Percentiles rank a stretch among this genome's conserved stretches.
These are phyloP conservation scores for Diaporthe citriasiana DNA, from an alignment of 2,329 filamentous ascomycete species.

Conservation along the genomic window DNA sequence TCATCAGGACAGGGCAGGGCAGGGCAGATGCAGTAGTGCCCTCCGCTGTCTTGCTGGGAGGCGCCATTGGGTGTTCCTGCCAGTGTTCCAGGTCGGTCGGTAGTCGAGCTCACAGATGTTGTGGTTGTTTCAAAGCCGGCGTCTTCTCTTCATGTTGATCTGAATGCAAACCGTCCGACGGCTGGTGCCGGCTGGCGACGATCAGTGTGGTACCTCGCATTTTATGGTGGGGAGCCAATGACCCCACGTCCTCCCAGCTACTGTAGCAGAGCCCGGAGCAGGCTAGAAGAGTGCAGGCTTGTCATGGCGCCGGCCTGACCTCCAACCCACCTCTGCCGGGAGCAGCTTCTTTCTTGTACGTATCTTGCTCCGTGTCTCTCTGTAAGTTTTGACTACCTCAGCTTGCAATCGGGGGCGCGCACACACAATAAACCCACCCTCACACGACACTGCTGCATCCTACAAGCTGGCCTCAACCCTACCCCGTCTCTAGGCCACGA, in stretches of 20 bases:
- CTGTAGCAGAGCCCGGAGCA: not conserved
- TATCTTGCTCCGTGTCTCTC: slow-evolving; percentile 9
- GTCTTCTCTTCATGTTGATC: not conserved
- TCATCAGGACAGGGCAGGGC: not conserved
- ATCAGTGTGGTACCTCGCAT: not conserved
- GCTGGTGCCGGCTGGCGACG: slow-evolving; percentile 23
- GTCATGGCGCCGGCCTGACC: not conserved
- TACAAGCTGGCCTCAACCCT: slow-evolving; percentile 11
- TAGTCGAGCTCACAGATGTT: not conserved
- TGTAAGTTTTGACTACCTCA: slow-evolving; percentile 15
- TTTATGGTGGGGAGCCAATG: not conserved
- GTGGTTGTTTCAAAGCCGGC: not conserved
- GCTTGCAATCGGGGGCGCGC: slow-evolving; percentile 14
- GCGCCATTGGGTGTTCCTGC: no score
- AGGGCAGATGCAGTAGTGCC: not conserved
- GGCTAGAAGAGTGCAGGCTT: slow-evolving; percentile 2
- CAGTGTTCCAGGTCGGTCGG: not conserved
- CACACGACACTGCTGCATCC: not conserved
- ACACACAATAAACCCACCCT: not conserved
- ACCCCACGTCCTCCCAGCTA: slow-evolving; percentile 1
- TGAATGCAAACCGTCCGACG: not conserved
- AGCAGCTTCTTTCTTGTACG: slow-evolving; percentile 15
- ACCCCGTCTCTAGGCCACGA: slow-evolving; percentile 3
- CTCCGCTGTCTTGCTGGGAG: not conserved
- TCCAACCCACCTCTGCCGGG: slow-evolving; percentile 25